phyloP scores from a whole-genome alignment of 768 basidiomycete species.

The Nevesoporus exiguus region DNA sequence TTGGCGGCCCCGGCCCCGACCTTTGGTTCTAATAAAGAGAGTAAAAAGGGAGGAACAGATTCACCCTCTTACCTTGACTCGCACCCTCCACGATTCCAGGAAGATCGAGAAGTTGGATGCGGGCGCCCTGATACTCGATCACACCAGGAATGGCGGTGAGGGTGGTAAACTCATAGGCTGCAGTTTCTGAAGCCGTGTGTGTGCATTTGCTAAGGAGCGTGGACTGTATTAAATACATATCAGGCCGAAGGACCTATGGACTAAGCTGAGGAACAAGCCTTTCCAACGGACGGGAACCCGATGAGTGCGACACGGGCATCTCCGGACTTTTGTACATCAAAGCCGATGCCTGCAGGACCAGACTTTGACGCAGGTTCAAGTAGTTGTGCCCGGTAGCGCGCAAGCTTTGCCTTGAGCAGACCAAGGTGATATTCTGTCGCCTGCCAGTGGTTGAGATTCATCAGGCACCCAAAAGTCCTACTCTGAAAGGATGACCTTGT shows the following conservation, averaged over 20 bases:
- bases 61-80: constrained; percentile 52
- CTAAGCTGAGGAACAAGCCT: constrained; percentile 38
- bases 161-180: constrained; percentile 95
- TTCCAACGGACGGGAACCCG: constrained; percentile 95
- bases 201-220: constrained; percentile 91
- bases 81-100: constrained; percentile 96
- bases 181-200: constrained; percentile 82
- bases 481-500: constrained; percentile 59
- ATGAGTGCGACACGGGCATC: constrained; percentile 91
- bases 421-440: constrained; percentile 95
- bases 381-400: constrained; percentile 90
- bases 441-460: constrained; percentile 40
- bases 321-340: constrained; percentile 84
- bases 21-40: constrained; percentile 27
- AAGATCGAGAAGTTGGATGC: constrained; percentile 92
- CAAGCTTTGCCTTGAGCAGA: constrained; percentile 90
- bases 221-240: constrained; percentile 46
- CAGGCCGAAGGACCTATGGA: neutral
- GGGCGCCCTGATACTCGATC: constrained; percentile 89
- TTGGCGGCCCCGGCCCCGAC: constrained; percentile 90
- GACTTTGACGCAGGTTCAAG: constrained; percentile 89
- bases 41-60: neutral
- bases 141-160: constrained; percentile 97
- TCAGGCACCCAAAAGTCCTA: constrained; percentile 8
- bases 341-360: constrained; percentile 75